A percentile compares a stretch with the other conserved stretches of the same genome.
phyloP scores from a whole-genome alignment of 2,329 filamentous ascomycete species.

The Colletotrichum aenigma region DNA sequence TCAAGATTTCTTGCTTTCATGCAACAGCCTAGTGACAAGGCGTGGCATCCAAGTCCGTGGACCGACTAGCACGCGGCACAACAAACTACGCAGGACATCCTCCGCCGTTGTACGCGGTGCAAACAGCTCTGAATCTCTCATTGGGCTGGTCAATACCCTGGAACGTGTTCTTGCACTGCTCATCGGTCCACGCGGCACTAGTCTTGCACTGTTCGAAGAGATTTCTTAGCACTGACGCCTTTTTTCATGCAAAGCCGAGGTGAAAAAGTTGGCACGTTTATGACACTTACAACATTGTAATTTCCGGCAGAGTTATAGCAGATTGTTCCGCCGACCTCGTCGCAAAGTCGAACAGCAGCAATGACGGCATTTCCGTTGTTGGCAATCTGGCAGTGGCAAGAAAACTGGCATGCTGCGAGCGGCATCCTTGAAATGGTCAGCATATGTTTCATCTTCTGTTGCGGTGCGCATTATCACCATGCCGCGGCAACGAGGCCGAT shows the following conservation, averaged over 20 bases:
- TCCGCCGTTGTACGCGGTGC: neutral
- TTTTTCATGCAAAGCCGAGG: neutral
- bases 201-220: neutral
- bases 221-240: neutral
- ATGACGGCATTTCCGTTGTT: neutral
- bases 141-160: neutral
- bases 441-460: rapidly evolving
- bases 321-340: neutral
- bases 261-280: rapidly evolving
- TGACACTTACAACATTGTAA: neutral
- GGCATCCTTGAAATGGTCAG: neutral
- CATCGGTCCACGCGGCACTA: neutral
- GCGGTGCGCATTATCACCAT: neutral
- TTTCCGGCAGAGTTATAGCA: neutral
- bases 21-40: neutral
- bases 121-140: neutral
- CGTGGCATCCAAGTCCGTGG: neutral
- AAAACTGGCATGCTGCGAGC: neutral
- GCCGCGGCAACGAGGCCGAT: neutral
- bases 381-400: neutral
- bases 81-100: neutral
- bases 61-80: neutral
- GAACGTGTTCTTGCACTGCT: neutral
- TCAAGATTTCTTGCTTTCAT: neutral
- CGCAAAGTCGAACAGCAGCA: neutral